Percentiles rank a stretch among this genome's conserved stretches.
phyloP scores from a whole-genome alignment of 2,329 filamentous ascomycete genomes.

The Phaeosphaeria sp. region DNA sequence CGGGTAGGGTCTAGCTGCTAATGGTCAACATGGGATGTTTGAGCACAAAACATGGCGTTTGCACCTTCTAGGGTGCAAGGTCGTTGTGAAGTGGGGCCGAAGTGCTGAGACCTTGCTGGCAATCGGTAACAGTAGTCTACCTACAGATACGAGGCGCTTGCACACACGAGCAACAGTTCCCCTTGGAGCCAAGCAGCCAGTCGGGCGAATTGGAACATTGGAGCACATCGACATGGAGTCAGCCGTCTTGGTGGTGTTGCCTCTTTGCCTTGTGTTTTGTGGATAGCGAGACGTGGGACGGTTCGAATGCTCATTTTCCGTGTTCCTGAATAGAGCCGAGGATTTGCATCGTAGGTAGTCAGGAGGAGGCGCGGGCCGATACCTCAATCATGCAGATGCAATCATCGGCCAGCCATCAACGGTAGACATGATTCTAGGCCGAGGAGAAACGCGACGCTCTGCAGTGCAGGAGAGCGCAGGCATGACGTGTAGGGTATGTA shows the following conservation, averaged over 20 bases:
- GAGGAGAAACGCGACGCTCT: neutral
- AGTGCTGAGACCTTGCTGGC: neutral
- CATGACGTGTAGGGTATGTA: neutral
- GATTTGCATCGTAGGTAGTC: neutral
- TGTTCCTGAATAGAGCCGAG: neutral
- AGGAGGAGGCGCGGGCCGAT: no score
- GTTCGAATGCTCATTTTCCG: no score
- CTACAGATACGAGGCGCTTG: neutral
- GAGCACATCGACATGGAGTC: no score
- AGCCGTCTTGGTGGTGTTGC: neutral
- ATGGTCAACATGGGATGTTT: neutral
- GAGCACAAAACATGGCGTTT: neutral
- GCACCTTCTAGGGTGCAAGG: neutral
- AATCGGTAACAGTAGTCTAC: neutral
- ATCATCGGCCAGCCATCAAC: neutral
- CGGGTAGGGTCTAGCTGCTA: neutral
- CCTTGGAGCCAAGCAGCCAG: neutral
- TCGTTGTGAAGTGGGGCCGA: neutral
- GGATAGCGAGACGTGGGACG: neutral
- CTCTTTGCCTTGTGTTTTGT: neutral
- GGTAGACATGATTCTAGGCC: neutral
- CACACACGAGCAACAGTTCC: neutral
- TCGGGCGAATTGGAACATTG: neutral
- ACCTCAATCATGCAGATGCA: neutral
- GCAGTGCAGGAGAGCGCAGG: neutral